Evolutionary conservation across 148 eudicot genomes (phyloP).

Genomic region (Nepenthes gracilis): DNA sequence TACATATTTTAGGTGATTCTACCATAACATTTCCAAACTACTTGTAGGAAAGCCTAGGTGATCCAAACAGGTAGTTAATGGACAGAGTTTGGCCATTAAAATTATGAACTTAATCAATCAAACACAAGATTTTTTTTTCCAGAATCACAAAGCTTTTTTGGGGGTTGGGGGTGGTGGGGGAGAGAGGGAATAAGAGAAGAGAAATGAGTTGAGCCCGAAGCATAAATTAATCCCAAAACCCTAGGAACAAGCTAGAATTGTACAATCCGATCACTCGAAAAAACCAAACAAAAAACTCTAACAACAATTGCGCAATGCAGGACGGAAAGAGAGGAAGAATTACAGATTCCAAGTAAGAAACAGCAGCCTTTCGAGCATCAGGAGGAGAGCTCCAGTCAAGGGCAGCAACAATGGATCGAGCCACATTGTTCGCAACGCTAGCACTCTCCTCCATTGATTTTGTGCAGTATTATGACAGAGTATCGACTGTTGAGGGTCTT

Average conservation of each 20-base stretch:
- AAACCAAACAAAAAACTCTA: neutral
- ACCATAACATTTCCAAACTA: too few species aligned
- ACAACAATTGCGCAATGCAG: neutral
- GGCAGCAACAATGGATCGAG: conserved; percentile 68
- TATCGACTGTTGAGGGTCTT: conserved; percentile 1
- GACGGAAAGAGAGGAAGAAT: neutral
- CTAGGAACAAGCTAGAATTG: neutral
- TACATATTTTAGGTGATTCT: too few species aligned
- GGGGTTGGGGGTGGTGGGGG: too few species aligned
- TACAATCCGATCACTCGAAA: neutral
- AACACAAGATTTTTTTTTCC: too few species aligned
- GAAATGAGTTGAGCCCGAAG: neutral
- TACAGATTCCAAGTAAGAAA: conserved; percentile 75
- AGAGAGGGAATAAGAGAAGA: too few species aligned
- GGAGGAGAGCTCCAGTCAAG: conserved; percentile 74
- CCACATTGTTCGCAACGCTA: conserved; percentile 46
- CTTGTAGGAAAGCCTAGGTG: too few species aligned
- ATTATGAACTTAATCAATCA: too few species aligned
- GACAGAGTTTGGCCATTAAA: too few species aligned
- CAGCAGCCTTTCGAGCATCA: conserved; percentile 65
- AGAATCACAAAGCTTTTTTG: too few species aligned
- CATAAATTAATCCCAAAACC: neutral
- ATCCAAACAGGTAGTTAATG: too few species aligned
- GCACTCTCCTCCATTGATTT: conserved; percentile 40
- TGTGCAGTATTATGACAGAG: neutral